Evolutionary conservation across 164 flowering plant genomes (phyloP).

Genomic region (Vitis rotundifolia): DNA sequence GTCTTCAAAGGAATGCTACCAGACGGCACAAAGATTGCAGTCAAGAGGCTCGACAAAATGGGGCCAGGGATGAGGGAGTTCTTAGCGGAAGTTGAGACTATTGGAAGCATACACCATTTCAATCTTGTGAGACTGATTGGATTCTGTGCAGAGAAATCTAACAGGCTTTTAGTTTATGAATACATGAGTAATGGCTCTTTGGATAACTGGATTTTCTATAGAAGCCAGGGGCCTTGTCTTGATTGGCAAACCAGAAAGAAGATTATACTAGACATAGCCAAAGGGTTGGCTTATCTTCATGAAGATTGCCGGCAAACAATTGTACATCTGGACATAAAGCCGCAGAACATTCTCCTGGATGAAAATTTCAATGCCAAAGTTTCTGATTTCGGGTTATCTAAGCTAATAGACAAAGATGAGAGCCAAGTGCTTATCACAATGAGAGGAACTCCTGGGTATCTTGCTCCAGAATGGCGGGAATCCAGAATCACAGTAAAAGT

Average conservation of each 20-base stretch:
- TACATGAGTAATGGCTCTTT: constrained; percentile 3
- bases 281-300: constrained; percentile 8
- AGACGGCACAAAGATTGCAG: neutral
- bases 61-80: constrained; percentile 4
- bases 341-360: too few relatives aligned
- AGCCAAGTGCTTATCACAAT: constrained; percentile 7
- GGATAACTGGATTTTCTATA: neutral
- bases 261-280: constrained; percentile 1
- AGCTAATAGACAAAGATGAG: constrained; percentile 9
- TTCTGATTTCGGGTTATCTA: neutral
- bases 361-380: too few relatives aligned
- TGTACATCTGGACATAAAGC: neutral
- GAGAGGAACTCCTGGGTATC: too few relatives aligned
- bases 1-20: constrained; percentile 1
- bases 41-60: constrained; percentile 2
- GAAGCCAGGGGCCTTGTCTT: too few relatives aligned
- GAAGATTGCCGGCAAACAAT: constrained; percentile 1
- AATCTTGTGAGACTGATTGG: too few relatives aligned
- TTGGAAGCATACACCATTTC: too few relatives aligned
- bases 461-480: constrained; percentile 3
- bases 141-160: neutral
- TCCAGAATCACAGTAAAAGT: constrained; percentile 2
- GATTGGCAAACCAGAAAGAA: neutral
- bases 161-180: constrained; percentile 5
- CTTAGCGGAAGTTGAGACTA: neutral